Conservation (phyloP, 495 filamentous ascomycete species). For the Cladorrhinum samala region DNA sequence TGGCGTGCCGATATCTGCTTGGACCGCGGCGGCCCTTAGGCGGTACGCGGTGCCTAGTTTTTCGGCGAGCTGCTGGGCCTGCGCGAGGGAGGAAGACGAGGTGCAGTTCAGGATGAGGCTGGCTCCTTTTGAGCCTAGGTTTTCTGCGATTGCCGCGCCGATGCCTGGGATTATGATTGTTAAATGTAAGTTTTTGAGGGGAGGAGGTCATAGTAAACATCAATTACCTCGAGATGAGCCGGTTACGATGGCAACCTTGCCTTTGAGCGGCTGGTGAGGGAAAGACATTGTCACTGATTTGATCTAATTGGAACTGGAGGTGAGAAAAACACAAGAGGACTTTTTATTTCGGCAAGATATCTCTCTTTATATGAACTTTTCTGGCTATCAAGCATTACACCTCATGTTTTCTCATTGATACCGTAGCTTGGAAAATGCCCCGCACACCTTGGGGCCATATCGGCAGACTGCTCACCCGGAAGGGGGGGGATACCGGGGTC, state of each 20-base stretch:
- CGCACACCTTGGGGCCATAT: too few relatives aligned
- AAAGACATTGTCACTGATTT: constrained; percentile 19
- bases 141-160: constrained; percentile 73
- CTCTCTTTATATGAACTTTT: too few relatives aligned
- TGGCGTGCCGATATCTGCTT: constrained; percentile 40
- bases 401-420: too few relatives aligned
- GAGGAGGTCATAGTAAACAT: not conserved
- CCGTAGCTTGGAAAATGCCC: not conserved
- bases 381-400: too few relatives aligned
- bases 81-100: constrained; percentile 37
- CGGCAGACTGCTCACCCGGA: too few relatives aligned
- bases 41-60: constrained; percentile 36
- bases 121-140: constrained; percentile 69
- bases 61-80: constrained; percentile 26
- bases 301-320: not conserved
- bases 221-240: constrained; percentile 62
- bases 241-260: constrained; percentile 72
- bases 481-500: too few relatives aligned
- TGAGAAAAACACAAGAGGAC: not conserved
- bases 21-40: constrained; percentile 32
- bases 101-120: constrained; percentile 67
- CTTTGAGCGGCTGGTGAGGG: constrained; percentile 41
- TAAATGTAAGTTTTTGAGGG: constrained; percentile 4
- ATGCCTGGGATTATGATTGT: constrained; percentile 63
- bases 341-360: not conserved